phyloP scores from a whole-genome alignment of 768 basidiomycete species.

The Tricholoma flavovirens region DNA sequence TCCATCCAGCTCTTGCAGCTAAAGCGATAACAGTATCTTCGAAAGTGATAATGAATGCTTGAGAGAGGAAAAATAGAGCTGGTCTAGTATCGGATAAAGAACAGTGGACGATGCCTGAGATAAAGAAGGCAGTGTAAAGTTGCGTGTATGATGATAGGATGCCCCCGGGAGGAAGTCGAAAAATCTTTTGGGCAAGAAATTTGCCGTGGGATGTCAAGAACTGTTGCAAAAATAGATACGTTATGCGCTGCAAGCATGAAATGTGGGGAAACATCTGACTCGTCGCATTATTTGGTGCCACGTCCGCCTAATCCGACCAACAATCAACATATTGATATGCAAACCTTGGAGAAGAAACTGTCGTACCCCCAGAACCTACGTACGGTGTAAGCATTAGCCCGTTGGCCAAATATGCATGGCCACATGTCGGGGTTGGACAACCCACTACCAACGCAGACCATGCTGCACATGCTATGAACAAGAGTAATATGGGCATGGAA shows the following conservation, averaged over 20 bases:
- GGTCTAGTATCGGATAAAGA: slow-evolving; percentile 5
- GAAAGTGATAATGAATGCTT: slow-evolving; percentile 29
- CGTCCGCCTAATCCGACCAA: slow-evolving; percentile 13
- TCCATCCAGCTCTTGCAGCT: slow-evolving; percentile 6
- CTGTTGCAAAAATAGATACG: slow-evolving; percentile 11
- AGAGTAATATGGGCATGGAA: not conserved
- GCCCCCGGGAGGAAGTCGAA: slow-evolving; percentile 21
- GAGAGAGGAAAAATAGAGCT: slow-evolving; percentile 23
- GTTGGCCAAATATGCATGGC: slow-evolving; percentile 25
- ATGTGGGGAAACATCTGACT: slow-evolving; percentile 18
- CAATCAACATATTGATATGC: too few species aligned
- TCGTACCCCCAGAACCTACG: slow-evolving; percentile 30
- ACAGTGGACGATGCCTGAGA: slow-evolving; percentile 29
- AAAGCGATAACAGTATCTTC: slow-evolving; percentile 25
- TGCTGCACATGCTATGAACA: slow-evolving; percentile 4
- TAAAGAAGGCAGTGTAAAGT: slow-evolving; percentile 28
- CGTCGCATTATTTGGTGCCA: slow-evolving; percentile 35
- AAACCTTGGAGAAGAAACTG: too few species aligned
- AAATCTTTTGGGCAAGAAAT: slow-evolving; percentile 16
- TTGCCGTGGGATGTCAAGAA: slow-evolving; percentile 22
- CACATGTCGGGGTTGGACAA: slow-evolving; percentile 23
- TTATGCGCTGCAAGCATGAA: not conserved
- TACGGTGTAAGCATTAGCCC: slow-evolving; percentile 24
- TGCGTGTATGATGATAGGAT: slow-evolving; percentile 24
- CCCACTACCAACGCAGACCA: slow-evolving; percentile 13